phyloP scores from a whole-genome alignment of 345 rosid genomes.

The Gossypium thurberi region DNA sequence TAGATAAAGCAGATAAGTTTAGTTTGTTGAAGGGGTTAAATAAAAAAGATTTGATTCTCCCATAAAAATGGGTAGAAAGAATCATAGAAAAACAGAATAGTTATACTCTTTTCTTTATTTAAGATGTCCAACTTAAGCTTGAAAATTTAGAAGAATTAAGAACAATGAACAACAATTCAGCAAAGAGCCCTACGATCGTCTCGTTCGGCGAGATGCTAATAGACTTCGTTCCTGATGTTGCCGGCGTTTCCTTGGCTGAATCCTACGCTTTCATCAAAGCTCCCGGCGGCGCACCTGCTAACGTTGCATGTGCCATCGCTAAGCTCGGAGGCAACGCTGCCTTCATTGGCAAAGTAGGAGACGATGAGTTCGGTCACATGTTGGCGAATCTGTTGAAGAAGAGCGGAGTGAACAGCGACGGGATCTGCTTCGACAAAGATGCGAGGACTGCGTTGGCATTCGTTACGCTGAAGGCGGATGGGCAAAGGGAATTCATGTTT shows the following conservation, averaged over 20 bases:
- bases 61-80: not conserved
- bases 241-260: constrained; percentile 66
- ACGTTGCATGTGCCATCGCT: constrained; percentile 70
- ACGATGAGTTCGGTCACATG: constrained; percentile 77
- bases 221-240: constrained; percentile 63
- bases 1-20: too few relatives aligned
- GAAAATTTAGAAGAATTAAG: not conserved
- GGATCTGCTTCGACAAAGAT: constrained; percentile 45
- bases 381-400: constrained; percentile 48
- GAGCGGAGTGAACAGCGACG: constrained; percentile 48
- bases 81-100: not conserved
- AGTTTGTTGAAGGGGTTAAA: too few relatives aligned
- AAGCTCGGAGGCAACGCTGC: constrained; percentile 63
- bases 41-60: not conserved
- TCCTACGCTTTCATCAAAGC: constrained; percentile 61
- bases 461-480: constrained; percentile 50
- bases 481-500: constrained; percentile 72
- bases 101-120: too few relatives aligned
- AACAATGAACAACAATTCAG: not conserved
- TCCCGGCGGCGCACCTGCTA: constrained; percentile 76
- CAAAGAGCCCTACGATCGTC: constrained; percentile 21
- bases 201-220: constrained; percentile 76
- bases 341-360: constrained; percentile 64
- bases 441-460: constrained; percentile 70
- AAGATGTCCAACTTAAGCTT: not conserved